Evolutionary conservation across 257 asterid genomes (phyloP), one percentile per base, ranked within the genome.

Genomic region (Handroanthus guayacan): DNA sequence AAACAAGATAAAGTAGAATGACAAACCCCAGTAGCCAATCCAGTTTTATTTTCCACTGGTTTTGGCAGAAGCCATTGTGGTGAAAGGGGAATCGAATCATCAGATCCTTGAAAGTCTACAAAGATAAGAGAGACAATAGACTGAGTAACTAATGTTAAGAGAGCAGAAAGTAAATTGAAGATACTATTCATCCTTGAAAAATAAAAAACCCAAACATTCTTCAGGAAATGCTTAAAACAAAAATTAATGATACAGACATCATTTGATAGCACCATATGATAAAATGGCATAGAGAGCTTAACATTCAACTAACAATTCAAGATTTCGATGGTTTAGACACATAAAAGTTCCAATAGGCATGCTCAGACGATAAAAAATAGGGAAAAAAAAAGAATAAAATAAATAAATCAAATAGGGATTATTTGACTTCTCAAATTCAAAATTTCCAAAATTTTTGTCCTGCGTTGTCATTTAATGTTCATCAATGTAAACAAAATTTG

Each of bases 31-130:
- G 80, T 37, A 48, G 67, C 77, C 52, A 79, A 62, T 62, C 84
- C 89, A 79, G 85, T 75, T 84, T 89, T 89, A 56, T 45, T 84
- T 78, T 89, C 94, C 72, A 88, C 92, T 3, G 83, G 57, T 78
- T 87, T 89, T 61, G 90, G 81, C 18, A 80, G 88, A 56, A 86
- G 92, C 94, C 94, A 89, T 80, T 89, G 94, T 7, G 94, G 94
- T 68, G 92, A 85, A 70, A 89, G 92, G 17, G 94, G 89, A 67
- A 87, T 81, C 52, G 89, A 72, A 79, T 77, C 75, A 76, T 85
- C 81, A 36, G 84, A 81, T 78, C 79, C 89, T 75, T 82, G 84
- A 77, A 76, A 78, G 78, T 85, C 94, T 89, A 73, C 85, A 89
- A 4, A 75, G 20, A 67, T 65, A 63, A 78, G 18, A 72, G 41